Conservation (phyloP, 805 yeast species). For the Yamadazyma sp. region DNA sequence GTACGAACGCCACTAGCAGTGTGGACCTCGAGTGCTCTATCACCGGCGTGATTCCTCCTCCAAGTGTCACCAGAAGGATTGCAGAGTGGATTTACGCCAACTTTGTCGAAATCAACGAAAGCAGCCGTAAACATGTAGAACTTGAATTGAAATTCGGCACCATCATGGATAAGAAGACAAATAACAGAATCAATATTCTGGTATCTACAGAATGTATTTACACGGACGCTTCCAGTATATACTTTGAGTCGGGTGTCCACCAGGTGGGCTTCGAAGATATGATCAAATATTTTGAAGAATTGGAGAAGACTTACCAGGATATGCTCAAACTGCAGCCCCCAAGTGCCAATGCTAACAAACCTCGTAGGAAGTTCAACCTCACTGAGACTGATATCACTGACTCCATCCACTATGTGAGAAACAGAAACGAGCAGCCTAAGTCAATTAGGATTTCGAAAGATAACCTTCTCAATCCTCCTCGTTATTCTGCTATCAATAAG, state of each 20-base stretch:
- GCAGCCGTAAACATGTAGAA: conserved; percentile 57
- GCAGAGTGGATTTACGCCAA: conserved; percentile 91
- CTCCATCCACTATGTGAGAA: conserved; percentile 58
- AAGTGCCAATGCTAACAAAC: conserved; percentile 18
- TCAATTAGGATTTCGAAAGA: conserved; percentile 68
- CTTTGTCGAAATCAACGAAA: conserved; percentile 59
- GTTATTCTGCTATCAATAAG: conserved; percentile 73
- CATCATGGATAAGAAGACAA: conserved; percentile 61
- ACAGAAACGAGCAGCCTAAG: conserved; percentile 63
- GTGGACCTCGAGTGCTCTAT: conserved; percentile 52
- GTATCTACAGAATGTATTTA: conserved; percentile 67
- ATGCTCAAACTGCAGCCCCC: conserved; percentile 24
- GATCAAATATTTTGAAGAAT: conserved; percentile 52
- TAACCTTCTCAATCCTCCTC: conserved; percentile 54
- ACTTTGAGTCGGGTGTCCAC: conserved; percentile 66
- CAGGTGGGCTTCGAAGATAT: conserved; percentile 59
- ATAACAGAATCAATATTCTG: conserved; percentile 62
- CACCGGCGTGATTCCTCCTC: conserved; percentile 74
- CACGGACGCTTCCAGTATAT: conserved; percentile 54
- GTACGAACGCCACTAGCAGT: conserved; percentile 29
- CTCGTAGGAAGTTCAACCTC: conserved; percentile 54
- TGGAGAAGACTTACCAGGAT: conserved; percentile 51
- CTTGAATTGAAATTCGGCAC: conserved; percentile 75
- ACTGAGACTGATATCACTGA: conserved; percentile 66
- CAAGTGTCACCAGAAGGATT: conserved; percentile 76